Evolutionary conservation across 805 yeast species (phyloP).

Genomic region (Torulaspora indica): DNA sequence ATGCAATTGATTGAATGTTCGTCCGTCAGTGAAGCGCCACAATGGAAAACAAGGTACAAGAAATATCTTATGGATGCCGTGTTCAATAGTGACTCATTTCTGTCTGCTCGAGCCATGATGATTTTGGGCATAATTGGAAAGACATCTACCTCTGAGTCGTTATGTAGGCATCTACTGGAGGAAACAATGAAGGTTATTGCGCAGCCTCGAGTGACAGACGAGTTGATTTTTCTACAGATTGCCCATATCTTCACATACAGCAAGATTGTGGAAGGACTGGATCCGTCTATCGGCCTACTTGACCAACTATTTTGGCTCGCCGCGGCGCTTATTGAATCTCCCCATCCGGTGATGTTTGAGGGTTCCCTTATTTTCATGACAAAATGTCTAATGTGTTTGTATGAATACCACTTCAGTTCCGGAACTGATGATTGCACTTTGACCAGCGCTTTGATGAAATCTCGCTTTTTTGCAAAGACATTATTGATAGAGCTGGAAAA

Average conservation of each 20-base stretch:
- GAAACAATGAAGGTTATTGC: slow-evolving; percentile 37
- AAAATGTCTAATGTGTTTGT: slow-evolving; percentile 34
- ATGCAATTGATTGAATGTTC: slow-evolving; percentile 48
- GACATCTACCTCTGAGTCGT: slow-evolving; percentile 56
- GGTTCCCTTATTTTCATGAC: slow-evolving; percentile 40
- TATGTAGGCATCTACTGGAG: slow-evolving; percentile 34
- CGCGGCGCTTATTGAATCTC: slow-evolving; percentile 33
- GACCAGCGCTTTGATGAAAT: slow-evolving; percentile 32
- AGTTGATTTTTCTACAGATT: slow-evolving; percentile 31
- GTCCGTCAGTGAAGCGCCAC: slow-evolving; percentile 42
- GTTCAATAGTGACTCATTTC: slow-evolving; percentile 49
- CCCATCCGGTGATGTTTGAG: slow-evolving; percentile 37
- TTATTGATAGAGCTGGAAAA: slow-evolving; percentile 43
- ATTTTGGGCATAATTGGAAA: slow-evolving; percentile 66
- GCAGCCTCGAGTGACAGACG: slow-evolving; percentile 33
- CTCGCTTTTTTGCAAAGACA: slow-evolving; percentile 39
- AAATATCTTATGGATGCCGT: slow-evolving; percentile 60
- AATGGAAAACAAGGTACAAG: slow-evolving; percentile 64
- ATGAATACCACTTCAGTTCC: slow-evolving; percentile 33
- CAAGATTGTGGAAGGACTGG: slow-evolving; percentile 39
- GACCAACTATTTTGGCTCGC: slow-evolving; percentile 40
- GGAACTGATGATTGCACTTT: slow-evolving; percentile 28
- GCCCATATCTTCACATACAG: slow-evolving; percentile 41
- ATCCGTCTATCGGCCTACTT: slow-evolving; percentile 32
- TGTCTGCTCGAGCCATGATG: slow-evolving; percentile 64